These are phyloP conservation scores for Papiliotrema fonsecae DNA, from an alignment of 1,284 basidiomycete genomes.

Conservation along the genomic window DNA sequence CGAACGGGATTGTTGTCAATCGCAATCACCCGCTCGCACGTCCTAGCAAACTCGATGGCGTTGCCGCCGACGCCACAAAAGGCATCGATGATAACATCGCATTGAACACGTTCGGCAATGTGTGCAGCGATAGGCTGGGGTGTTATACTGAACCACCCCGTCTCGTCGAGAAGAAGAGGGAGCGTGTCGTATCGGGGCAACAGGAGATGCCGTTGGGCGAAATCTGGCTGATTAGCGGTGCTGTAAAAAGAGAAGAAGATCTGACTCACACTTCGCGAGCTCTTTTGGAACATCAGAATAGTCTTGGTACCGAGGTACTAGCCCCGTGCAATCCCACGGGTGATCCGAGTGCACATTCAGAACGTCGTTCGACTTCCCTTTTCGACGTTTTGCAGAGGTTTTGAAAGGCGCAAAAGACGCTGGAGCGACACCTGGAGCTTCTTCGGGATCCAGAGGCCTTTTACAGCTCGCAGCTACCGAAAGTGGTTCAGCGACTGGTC, in stretches of 20 bases:
- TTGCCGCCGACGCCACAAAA: constrained; percentile 99
- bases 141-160: constrained; percentile 97
- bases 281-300: constrained; percentile 65
- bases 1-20: constrained; percentile 80
- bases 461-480: too few relatives aligned
- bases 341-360: constrained; percentile 19
- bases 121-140: constrained; percentile 86
- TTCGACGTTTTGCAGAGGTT: too few relatives aligned
- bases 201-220: constrained; percentile 70
- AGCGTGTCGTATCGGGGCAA: constrained; percentile 72
- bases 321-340: constrained; percentile 59
- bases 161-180: constrained; percentile 52
- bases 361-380: constrained; percentile 8
- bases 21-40: constrained; percentile 89
- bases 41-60: constrained; percentile 91
- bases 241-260: background rate
- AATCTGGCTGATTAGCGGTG: constrained; percentile 57
- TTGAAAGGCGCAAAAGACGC: background rate
- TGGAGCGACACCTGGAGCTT: too few relatives aligned
- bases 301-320: constrained; percentile 65
- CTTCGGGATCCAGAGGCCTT: too few relatives aligned
- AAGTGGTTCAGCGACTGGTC: too few relatives aligned
- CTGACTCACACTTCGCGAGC: constrained; percentile 70
- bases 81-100: constrained; percentile 66
- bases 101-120: constrained; percentile 86